These are phyloP conservation scores for Hymenoscyphus infarciens DNA, from an alignment of 2,329 filamentous ascomycete species.

Conservation along the genomic window DNA sequence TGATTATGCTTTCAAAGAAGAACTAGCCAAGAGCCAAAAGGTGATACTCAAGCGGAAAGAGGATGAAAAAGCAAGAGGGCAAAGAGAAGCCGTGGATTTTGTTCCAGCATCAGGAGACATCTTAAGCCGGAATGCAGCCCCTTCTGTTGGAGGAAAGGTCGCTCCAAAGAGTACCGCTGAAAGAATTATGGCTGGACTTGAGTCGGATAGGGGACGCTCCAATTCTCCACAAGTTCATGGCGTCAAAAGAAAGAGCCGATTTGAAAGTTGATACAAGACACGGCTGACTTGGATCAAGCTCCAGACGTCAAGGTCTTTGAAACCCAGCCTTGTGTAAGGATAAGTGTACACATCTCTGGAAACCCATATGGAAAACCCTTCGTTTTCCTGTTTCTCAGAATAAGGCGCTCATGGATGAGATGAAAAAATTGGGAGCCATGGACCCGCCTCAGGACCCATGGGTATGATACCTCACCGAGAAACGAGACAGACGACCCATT, in stretches of 20 bases:
- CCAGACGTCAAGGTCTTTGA: not conserved
- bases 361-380: too few relatives aligned
- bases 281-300: not conserved
- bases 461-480: not conserved
- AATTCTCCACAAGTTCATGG: conserved; percentile 34
- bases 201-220: conserved; percentile 27
- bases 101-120: conserved; percentile 31
- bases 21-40: conserved; percentile 46
- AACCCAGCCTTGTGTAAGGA: not conserved
- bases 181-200: conserved; percentile 36
- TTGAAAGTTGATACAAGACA: conserved; percentile 31
- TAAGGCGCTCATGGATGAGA: not conserved
- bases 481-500: not conserved
- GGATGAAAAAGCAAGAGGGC: conserved; percentile 32
- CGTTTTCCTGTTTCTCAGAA: not conserved
- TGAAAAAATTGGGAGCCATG: not conserved
- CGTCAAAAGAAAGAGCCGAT: conserved; percentile 35
- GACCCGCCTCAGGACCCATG: not conserved
- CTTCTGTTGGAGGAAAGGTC: conserved; percentile 19
- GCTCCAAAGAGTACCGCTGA: conserved; percentile 34
- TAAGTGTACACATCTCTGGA: not conserved
- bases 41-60: conserved; percentile 32
- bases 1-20: conserved; percentile 49
- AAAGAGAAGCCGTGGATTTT: conserved; percentile 34
- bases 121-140: conserved; percentile 26